Evolutionary conservation across 1,139 yeast genomes (phyloP), one percentile per base, ranked within the genome.

Genomic region (Diutina ranongensis): DNA sequence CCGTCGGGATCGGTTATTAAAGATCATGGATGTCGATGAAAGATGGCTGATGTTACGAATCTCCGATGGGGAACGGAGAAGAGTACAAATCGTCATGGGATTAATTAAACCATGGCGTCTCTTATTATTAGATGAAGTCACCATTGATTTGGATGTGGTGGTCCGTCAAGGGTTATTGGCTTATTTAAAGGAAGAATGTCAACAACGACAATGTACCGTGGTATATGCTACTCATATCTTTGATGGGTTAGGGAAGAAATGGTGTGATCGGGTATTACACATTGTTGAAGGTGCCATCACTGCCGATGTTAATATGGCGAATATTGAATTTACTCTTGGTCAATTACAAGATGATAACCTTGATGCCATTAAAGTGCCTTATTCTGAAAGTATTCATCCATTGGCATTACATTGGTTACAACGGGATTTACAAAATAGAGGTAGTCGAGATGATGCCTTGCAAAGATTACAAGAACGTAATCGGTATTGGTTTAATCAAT

Each of bases 141-240:
- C 98, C 0, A 95, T 92, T 22, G 98, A 92, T 59, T 70, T 92
- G 53, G 98, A 92, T 58, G 98, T 92, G 18, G 74, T 92, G 44
- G 97, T 92, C 1, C 73, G 98, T 55, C 78, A 80, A 40, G 72
- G 86, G 47, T 67, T 92, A 47, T 67, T 92, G 50, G 67, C 71
- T 2, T 92, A 85, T 57, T 68, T 92, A 55, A 74, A 73, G 52
- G 58, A 62, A 16, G 98, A 92, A 60, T 86, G 96, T 9, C 66
- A 64, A 42, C 55, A 64, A 0, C 69, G 97, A 49, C 64, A 72
- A 20, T 82, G 94, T 50, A 74, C 86, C 45, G 82, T 82, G 51
- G 74, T 92, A 5, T 92, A 92, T 60, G 98, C 98, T 1, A 92
- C 98, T 0, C 98, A 92, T 58, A 92, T 92, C 46, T 92, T 92